Percentiles rank a stretch among this genome's conserved stretches.
Evolutionary conservation across 2,329 filamentous ascomycete species (phyloP).

Genomic region (Penicillium frequentans): DNA sequence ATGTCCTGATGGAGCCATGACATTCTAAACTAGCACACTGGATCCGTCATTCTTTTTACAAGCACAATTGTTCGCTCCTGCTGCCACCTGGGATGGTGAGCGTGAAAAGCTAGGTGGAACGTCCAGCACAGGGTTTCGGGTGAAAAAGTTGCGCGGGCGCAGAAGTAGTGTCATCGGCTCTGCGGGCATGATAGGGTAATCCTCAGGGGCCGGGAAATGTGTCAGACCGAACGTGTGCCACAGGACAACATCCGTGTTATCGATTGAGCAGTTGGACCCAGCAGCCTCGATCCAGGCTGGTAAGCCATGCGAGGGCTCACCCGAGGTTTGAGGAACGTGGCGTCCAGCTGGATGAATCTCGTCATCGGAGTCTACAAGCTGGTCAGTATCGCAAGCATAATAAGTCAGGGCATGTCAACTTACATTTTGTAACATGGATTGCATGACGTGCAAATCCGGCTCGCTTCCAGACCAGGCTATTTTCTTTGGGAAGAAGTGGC

Average conservation of each 20-base stretch:
- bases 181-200: conserved; percentile 89
- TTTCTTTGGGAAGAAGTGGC: conserved; percentile 73
- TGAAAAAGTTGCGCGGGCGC: conserved; percentile 79
- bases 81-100: conserved; percentile 68
- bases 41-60: conserved; percentile 40
- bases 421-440: conserved; percentile 86
- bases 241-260: conserved; percentile 81
- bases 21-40: conserved; percentile 35
- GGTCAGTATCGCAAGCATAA: not conserved
- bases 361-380: conserved; percentile 67
- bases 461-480: conserved; percentile 82
- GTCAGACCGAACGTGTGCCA: conserved; percentile 94
- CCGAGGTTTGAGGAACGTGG: conserved; percentile 84
- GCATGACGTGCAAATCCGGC: conserved; percentile 85
- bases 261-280: conserved; percentile 66
- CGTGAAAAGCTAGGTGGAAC: conserved; percentile 74
- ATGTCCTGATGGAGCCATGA: not conserved
- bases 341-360: conserved; percentile 83
- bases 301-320: conserved; percentile 71
- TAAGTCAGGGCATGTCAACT: conserved; percentile 32
- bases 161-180: conserved; percentile 81
- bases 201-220: conserved; percentile 85
- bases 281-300: conserved; percentile 70
- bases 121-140: conserved; percentile 74
- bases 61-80: conserved; percentile 37